Evolutionary conservation across 129 eudicot species (phyloP).

Genomic region (Pittosporum tobira): DNA sequence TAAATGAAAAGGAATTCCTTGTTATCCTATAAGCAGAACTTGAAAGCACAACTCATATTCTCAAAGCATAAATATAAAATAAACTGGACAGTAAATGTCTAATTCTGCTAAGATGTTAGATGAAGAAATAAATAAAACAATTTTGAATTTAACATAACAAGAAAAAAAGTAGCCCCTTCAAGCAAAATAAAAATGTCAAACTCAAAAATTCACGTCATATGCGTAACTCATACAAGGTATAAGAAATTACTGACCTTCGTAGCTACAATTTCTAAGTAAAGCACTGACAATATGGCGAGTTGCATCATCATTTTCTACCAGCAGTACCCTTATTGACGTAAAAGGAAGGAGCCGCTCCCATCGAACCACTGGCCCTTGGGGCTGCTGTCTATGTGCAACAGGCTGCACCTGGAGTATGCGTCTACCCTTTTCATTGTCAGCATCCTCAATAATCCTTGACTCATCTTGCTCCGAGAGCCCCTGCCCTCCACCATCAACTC

Average conservation of each 20-base stretch:
- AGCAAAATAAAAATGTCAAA: not conserved
- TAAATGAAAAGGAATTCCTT: too few relatives aligned
- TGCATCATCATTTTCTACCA: slow-evolving; percentile 71
- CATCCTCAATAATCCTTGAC: slow-evolving; percentile 25
- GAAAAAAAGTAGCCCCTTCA: too few relatives aligned
- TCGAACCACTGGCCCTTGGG: slow-evolving; percentile 41
- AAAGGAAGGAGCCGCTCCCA: slow-evolving; percentile 76
- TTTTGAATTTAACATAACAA: too few relatives aligned
- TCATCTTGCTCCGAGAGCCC: slow-evolving; percentile 34
- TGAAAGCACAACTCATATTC: too few relatives aligned
- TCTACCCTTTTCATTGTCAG: slow-evolving; percentile 15
- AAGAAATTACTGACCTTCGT: slow-evolving; percentile 47
- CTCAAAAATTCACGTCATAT: not conserved
- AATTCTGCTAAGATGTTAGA: not conserved
- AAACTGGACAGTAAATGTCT: too few relatives aligned
- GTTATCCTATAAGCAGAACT: too few relatives aligned
- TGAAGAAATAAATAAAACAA: too few relatives aligned
- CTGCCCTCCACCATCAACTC: slow-evolving; percentile 29
- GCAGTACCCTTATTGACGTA: slow-evolving; percentile 49
- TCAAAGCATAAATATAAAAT: too few relatives aligned
- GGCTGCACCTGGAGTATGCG: slow-evolving; percentile 15
- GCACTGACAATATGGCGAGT: slow-evolving; percentile 79
- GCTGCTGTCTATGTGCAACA: slow-evolving; percentile 27
- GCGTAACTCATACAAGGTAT: not conserved
- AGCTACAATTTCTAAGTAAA: slow-evolving; percentile 69